Evolutionary conservation across 257 asterid species (phyloP).

Genomic region (Solanum clarkiae): DNA sequence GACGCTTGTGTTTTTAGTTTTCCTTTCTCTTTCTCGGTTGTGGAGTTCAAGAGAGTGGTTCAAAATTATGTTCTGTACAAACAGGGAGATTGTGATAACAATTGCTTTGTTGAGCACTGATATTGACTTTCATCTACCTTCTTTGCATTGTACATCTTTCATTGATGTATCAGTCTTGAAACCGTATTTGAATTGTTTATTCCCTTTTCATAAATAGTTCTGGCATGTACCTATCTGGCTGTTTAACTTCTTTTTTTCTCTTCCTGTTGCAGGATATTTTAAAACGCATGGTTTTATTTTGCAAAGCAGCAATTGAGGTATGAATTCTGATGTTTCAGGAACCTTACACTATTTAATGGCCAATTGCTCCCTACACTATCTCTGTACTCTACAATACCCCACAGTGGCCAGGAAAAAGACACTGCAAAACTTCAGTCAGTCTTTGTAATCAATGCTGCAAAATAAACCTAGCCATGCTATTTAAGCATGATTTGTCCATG

Average conservation of each 20-base stretch:
- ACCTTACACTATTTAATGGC: neutral
- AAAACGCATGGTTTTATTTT: slow-evolving; percentile 84
- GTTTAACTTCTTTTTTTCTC: neutral
- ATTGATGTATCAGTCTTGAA: neutral
- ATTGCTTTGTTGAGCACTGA: neutral
- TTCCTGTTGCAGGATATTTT: slow-evolving; percentile 67
- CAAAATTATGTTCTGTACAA: neutral
- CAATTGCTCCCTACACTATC: neutral
- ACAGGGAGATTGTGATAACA: neutral
- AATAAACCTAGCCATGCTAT: neutral
- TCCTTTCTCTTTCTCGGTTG: neutral
- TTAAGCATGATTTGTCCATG: neutral
- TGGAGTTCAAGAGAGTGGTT: neutral
- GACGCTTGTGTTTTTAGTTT: neutral
- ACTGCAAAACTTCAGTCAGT: neutral
- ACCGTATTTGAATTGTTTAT: neutral
- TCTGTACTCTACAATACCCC: neutral
- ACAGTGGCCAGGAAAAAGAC: neutral
- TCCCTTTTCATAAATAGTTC: neutral
- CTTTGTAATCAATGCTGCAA: neutral
- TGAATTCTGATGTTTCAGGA: neutral
- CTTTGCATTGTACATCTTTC: neutral
- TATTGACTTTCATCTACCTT: neutral
- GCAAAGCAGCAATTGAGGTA: slow-evolving; percentile 98
- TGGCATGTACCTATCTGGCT: neutral